Base-by-base conservation (phyloP, 2,329 filamentous ascomycete species). In the Trichophyton benhamiae region DNA sequence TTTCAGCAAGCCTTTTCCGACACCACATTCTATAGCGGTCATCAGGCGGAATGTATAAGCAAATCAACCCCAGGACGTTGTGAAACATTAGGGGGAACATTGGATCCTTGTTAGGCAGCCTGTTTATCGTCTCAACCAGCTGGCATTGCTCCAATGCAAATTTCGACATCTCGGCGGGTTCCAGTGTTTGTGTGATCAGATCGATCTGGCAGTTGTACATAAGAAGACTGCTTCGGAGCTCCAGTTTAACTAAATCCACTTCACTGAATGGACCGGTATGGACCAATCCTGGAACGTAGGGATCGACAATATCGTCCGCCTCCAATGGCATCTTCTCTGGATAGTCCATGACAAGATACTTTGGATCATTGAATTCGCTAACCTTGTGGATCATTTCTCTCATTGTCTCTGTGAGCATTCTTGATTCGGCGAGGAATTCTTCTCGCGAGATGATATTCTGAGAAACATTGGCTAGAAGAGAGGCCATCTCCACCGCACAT, bases 201-300 rank as follows among this genome's bases (percentile, higher is more conserved):
- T 84, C 81, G 1, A 86, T 82, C 67, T 94, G 88, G 66, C 87
- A 86, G 66, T 85, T 84, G 73, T 90, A 90, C 86, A 96, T 89
- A 62, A 94, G 79, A 57, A 87, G 81, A 25, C 91, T 83, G 6
- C 87, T 87, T 71, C 89, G 85, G 78, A 89, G 89, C 70, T 96
- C 90, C 63, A 90, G 82, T 61, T 81, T 79, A 15, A 90, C 77
- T 57, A 88, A 82, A 64, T 95, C 96, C 55, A 88, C 84, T 9
- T 84, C 79, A 75, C 88, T 92, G 1, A 91, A 72, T 0, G 85
- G 84, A 0, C 80, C 84, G n/a, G 81, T 77, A 72, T 88, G 89
- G 1, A 96, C 76, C n/a, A 82, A 76, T 4, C 86, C 83, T 0
- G 85, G 83, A 55, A 83, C 79, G 66, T 87, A 91, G 0, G 89